phyloP scores from a whole-genome alignment of 768 basidiomycete species.

The Pleurotus eryngii region DNA sequence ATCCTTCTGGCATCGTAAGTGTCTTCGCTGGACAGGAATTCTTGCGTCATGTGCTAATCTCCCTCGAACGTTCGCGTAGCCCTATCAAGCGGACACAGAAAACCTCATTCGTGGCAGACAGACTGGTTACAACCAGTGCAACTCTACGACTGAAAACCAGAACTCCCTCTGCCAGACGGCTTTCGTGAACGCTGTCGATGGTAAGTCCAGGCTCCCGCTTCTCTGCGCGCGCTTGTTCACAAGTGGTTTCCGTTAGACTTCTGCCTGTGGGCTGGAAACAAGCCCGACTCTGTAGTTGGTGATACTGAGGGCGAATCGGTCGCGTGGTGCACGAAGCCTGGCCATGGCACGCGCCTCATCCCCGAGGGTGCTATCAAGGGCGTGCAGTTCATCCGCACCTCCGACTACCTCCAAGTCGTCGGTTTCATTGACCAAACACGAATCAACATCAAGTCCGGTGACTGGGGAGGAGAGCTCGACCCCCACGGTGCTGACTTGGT shows the following conservation, averaged over 20 bases:
- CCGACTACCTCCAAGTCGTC: conserved; percentile 56
- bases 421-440: conserved; percentile 62
- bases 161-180: conserved; percentile 52
- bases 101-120: conserved; percentile 44
- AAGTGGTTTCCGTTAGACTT: conserved; percentile 46
- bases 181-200: conserved; percentile 48
- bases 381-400: conserved; percentile 59
- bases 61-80: neutral
- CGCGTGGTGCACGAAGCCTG: conserved; percentile 73
- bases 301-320: conserved; percentile 70
- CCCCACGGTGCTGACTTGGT: conserved; percentile 66
- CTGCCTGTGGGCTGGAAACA: conserved; percentile 61
- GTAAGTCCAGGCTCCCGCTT: conserved; percentile 21
- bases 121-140: conserved; percentile 58
- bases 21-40: neutral
- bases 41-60: neutral
- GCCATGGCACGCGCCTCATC: conserved; percentile 70
- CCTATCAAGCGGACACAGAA: conserved; percentile 12
- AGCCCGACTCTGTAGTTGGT: conserved; percentile 52
- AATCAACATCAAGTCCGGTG: conserved; percentile 48
- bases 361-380: conserved; percentile 63
- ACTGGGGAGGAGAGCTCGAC: conserved; percentile 78
- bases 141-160: conserved; percentile 50
- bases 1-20: conserved; percentile 7
- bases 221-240: neutral